Percentiles rank a stretch among this genome's conserved stretches.
phyloP scores from a whole-genome alignment of 2,329 filamentous ascomycete genomes.

The Chaetomium strumarium region DNA sequence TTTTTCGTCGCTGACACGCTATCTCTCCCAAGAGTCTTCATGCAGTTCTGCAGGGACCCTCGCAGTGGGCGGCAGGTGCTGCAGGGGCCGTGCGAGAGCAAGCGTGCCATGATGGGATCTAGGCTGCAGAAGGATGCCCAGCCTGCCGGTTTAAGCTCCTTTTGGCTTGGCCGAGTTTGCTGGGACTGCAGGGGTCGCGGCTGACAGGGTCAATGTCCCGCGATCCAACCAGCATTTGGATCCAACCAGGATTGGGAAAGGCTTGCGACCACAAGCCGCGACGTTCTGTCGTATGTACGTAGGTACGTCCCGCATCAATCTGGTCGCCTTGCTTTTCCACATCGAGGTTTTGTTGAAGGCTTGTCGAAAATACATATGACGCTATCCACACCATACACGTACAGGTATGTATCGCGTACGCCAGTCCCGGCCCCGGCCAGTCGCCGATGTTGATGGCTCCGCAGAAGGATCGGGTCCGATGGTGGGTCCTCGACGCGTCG shows the following conservation, averaged over 20 bases:
- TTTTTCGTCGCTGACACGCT: too few relatives aligned
- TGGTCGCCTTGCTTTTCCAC: neutral
- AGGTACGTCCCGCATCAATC: too few relatives aligned
- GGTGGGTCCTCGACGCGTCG: neutral
- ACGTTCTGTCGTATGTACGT: neutral
- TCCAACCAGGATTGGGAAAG: constrained; percentile 13
- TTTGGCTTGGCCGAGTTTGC: constrained; percentile 1
- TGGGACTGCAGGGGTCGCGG: constrained; percentile 16
- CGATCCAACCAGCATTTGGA: constrained; percentile 15
- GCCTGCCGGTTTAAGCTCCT: constrained; percentile 1
- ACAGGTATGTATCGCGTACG: too few relatives aligned
- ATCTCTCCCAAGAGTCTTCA: too few relatives aligned
- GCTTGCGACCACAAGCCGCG: constrained; percentile 3
- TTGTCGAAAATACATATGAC: neutral
- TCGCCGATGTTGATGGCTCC: neutral
- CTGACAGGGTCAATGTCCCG: constrained; percentile 14
- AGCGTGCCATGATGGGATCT: constrained; percentile 1
- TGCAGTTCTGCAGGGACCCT: too few relatives aligned
- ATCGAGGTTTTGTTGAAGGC: neutral
- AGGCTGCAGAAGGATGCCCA: constrained; percentile 11
- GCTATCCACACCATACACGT: neutral
- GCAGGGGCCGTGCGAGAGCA: constrained; percentile 6
- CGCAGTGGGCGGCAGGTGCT: neutral
- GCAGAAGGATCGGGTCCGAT: neutral
- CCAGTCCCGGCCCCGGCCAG: too few relatives aligned